A percentile compares a stretch with the other conserved stretches of the same genome.
These are phyloP conservation scores for Leishmania tropica DNA, from an alignment of 208 protist genomes.

Conservation along the genomic window DNA sequence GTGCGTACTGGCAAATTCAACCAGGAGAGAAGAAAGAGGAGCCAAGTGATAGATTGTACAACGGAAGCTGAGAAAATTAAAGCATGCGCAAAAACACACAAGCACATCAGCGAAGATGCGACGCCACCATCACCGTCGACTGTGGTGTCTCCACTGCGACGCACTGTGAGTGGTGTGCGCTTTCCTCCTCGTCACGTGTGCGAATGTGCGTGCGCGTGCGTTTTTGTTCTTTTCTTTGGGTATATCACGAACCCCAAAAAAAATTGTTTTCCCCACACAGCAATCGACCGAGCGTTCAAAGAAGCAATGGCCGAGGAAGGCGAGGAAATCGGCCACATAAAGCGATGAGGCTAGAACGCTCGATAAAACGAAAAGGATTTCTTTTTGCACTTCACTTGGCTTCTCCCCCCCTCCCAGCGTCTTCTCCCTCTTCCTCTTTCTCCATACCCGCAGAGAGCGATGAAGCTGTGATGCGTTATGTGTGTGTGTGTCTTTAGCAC, in stretches of 20 bases:
- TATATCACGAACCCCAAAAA: not conserved
- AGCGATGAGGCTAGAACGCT: not conserved
- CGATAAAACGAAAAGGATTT: not conserved
- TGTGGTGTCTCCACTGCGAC: not conserved
- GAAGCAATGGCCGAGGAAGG: not conserved
- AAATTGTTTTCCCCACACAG: not conserved
- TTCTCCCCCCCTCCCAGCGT: not conserved
- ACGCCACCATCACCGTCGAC: not conserved
- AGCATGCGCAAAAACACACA: too few species aligned
- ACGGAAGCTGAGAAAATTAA: not conserved
- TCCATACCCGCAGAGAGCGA: not conserved
- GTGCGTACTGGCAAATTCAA: not conserved
- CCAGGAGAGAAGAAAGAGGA: not conserved
- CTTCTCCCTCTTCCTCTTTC: not conserved
- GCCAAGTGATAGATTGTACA: not conserved
- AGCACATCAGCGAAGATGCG: not conserved
- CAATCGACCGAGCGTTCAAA: not conserved
- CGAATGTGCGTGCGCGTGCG: not conserved
- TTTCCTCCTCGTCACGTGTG: not conserved
- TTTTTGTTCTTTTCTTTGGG: not conserved
- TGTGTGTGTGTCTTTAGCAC: not conserved
- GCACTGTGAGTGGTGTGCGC: not conserved
- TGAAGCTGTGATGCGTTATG: not conserved
- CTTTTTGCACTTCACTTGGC: not conserved
- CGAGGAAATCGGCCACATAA: not conserved